A percentile compares a stretch with the other conserved stretches of the same genome.
Conservation (phyloP, 768 basidiomycete genomes). For the Russula dissimulans region DNA sequence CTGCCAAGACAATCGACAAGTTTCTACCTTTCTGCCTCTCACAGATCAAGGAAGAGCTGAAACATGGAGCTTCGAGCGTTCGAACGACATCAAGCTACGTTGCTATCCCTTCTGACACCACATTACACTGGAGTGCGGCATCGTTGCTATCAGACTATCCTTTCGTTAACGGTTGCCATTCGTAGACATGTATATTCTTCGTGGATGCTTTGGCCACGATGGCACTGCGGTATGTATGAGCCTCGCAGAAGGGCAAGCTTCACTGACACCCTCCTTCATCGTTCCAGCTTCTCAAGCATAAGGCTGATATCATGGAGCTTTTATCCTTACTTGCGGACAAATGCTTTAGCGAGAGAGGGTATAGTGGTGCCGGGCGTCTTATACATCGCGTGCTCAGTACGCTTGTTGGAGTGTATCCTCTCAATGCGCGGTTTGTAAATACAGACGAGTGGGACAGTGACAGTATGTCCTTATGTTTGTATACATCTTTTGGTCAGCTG, state of each 20-base stretch:
- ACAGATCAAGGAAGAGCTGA: conserved; percentile 79
- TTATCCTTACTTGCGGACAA: conserved; percentile 61
- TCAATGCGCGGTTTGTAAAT: conserved; percentile 76
- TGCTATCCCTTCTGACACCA: conserved; percentile 75
- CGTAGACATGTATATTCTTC: conserved; percentile 70
- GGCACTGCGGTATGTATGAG: conserved; percentile 45
- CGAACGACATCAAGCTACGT: conserved; percentile 69
- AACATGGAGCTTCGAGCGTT: conserved; percentile 80
- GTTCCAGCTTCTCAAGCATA: conserved; percentile 58
- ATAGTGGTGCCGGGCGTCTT: conserved; percentile 68
- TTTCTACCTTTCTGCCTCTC: conserved; percentile 70
- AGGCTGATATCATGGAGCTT: conserved; percentile 52
- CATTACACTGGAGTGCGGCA: conserved; percentile 82
- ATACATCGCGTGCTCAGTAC: conserved; percentile 69
- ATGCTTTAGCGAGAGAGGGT: conserved; percentile 84
- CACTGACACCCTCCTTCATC: not conserved
- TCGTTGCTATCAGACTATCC: conserved; percentile 21
- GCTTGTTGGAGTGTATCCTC: conserved; percentile 64
- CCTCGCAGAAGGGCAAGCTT: not conserved
- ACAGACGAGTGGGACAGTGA: conserved; percentile 67
- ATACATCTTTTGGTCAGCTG: not conserved
- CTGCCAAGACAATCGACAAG: conserved; percentile 65
- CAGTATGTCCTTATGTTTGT: conserved; percentile 38
- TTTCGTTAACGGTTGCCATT: not conserved
- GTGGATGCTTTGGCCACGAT: conserved; percentile 73